Base-by-base conservation (phyloP, 2,329 filamentous ascomycete genomes). In the Xylariaceae sp. region DNA sequence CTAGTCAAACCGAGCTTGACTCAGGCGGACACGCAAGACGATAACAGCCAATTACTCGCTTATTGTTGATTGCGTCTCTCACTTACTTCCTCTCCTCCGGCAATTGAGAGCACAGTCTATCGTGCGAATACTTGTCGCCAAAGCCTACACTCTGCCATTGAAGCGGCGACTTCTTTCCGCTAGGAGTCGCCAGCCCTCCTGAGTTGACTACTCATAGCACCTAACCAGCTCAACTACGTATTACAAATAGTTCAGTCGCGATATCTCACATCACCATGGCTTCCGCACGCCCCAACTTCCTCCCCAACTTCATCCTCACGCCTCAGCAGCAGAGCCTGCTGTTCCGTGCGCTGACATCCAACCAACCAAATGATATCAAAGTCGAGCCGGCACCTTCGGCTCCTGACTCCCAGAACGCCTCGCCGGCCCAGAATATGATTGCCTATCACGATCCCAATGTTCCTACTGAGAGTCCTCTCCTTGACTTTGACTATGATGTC, bases 401-500 rank as follows among this genome's bases (percentile, higher is more conserved):
- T 60, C 75, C 82, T 54, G 71, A 72, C 56, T 74, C 82, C 55
- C 73, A 83, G 63, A 78, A 80, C 61, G 76, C 76, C 56, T 82
- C 81, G 9, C 79, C 81, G 13, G 66, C 72, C 51, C 75, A 78
- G 65, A 70, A 68, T 30, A 73, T 74, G 66, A 77, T 75, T 47
- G 55, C 55, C 15, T 75, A 77, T 1, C 77, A 79, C 39, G 74
- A 74, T 30, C 72, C 84, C 51, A 70, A 67, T 57, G 81, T 78
- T 64, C 82, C 85, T 50, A 85, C 91, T 37, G 88, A 92, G 53
- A 94, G 88, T 64, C 91, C 92, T 0, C 92, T 87, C 69, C 80
- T 95, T 59, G 91, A 96, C 64, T 94, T 92, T 68, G 86, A 89
- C 65, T 87, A 89, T 65, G 87, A 89, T 51, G 86, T 91, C 59